Evolutionary conservation across 2,329 filamentous ascomycete genomes (phyloP), one percentile per base, ranked within the genome.

Genomic region (Hymenoscyphus fructigenus): DNA sequence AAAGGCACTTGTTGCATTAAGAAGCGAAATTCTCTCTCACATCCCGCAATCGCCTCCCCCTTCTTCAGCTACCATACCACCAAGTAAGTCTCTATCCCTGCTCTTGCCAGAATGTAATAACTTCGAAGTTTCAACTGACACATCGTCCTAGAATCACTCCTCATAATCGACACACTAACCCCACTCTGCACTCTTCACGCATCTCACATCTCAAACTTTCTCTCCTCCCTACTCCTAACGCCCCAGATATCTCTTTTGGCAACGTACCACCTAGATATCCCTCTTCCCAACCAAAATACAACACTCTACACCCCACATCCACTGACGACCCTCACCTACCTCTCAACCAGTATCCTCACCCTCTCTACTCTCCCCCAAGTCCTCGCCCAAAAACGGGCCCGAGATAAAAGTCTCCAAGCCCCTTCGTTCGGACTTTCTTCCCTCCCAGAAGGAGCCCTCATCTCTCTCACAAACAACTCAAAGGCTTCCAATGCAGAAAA

Each of bases 291-390:
- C 36, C 70, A 73, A 58, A 77, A 64, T 41, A 79, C 77, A 69
- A 82, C 85, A 72, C 47, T 53, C 7, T 88, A 91, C 77, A 80
- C 85, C 20, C 92, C 93, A 0, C 79, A 86, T 32, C 87, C 92
- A 0, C 82, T 96, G 14, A 88, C 88, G 1, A 80, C 93, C 0
- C 82, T 98, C 26, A 85, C 84, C 57, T 96, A 96, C 77, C 87
- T 97, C 65, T 91, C 93, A n/a, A 99, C 95, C 3, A 89, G 92
- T 3, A 85, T 98, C 61, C 83, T 98, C 65, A 88, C 85, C 4
- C 82, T 91, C 0, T 87, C 89, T 47, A 91, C 88, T 15, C 83
- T 97, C 47, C 80, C 86, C 7, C 92, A 97, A 70, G 85, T 91
- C 55, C 82, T 95, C 5, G 87, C 88, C 34, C 83, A 85, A 44